Evolutionary conservation across 1,139 yeast genomes (phyloP).

Genomic region (Pichia sp.): DNA sequence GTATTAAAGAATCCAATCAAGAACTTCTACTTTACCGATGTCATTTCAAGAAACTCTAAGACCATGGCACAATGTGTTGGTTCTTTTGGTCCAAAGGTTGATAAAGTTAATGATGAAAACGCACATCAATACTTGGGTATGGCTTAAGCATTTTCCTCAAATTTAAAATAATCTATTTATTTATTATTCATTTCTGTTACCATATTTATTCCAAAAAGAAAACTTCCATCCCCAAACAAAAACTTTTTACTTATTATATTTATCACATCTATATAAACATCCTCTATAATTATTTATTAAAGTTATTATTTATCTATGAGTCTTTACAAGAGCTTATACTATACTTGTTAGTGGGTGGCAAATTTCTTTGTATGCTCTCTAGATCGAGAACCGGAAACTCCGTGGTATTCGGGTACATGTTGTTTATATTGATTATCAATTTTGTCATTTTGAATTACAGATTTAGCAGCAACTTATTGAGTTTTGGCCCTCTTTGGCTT

Average conservation of each 20-base stretch:
- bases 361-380: no score
- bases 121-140: conserved; percentile 25
- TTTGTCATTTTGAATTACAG: no score
- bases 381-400: no score
- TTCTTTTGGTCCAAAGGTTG: conserved; percentile 58
- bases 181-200: conserved; percentile 14
- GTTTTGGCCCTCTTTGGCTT: no score
- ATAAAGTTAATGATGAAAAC: conserved; percentile 45
- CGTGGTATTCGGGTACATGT: no score
- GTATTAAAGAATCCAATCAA: conserved; percentile 59
- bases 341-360: no score
- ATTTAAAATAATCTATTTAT: not conserved
- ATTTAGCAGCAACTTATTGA: no score
- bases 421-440: no score
- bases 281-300: not conserved
- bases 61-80: conserved; percentile 83
- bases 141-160: conserved; percentile 12
- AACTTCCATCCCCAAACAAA: not conserved
- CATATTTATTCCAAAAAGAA: conserved; percentile 3
- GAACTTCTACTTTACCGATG: conserved; percentile 85
- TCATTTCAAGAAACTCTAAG: conserved; percentile 78
- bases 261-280: not conserved
- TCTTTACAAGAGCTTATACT: no score
- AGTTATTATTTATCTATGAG: not conserved
- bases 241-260: conserved; percentile 3